A percentile compares a stretch with the other conserved stretches of the same genome.
phyloP scores from a whole-genome alignment of 345 rosid genomes.

The Eutrema japonicum region DNA sequence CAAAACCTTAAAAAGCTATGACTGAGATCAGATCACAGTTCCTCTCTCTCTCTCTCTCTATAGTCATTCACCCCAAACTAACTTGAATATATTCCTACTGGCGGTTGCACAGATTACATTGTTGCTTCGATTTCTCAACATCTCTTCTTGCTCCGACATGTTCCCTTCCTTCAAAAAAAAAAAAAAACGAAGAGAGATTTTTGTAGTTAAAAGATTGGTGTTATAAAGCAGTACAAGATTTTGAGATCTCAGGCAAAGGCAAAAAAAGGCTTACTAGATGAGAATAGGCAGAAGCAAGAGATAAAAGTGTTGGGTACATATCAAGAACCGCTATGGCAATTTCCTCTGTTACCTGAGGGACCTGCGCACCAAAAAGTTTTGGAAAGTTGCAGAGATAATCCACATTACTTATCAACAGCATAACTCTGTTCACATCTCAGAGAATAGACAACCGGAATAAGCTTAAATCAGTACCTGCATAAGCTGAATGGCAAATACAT shows the following conservation, averaged over 20 bases:
- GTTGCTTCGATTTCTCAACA: slow-evolving; percentile 26
- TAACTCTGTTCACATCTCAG: background rate
- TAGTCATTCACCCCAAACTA: slow-evolving; percentile 31
- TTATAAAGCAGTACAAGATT: background rate
- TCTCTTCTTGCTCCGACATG: slow-evolving; percentile 33
- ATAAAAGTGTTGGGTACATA: slow-evolving; percentile 74
- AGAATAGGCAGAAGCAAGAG: slow-evolving; percentile 86
- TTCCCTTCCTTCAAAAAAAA: slow-evolving; percentile 15
- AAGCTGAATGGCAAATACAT: slow-evolving; percentile 88
- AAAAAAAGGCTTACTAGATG: slow-evolving; percentile 65
- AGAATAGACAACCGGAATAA: background rate
- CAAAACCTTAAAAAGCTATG: slow-evolving; percentile 3
- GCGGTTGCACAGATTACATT: slow-evolving; percentile 27
- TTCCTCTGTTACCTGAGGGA: slow-evolving; percentile 87
- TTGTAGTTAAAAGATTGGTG: background rate
- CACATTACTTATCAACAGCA: background rate
- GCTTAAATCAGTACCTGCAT: slow-evolving; percentile 72
- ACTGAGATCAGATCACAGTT: slow-evolving; percentile 2
- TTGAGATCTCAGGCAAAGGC: background rate
- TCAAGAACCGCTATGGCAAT: slow-evolving; percentile 72
- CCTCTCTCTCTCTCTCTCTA: background rate
- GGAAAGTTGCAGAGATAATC: background rate
- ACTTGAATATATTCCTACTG: slow-evolving; percentile 35
- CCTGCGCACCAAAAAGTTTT: slow-evolving; percentile 51
- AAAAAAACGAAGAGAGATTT: background rate